Conservation (phyloP, 2,329 filamentous ascomycete genomes). For the Sclerotinia spermophila region DNA sequence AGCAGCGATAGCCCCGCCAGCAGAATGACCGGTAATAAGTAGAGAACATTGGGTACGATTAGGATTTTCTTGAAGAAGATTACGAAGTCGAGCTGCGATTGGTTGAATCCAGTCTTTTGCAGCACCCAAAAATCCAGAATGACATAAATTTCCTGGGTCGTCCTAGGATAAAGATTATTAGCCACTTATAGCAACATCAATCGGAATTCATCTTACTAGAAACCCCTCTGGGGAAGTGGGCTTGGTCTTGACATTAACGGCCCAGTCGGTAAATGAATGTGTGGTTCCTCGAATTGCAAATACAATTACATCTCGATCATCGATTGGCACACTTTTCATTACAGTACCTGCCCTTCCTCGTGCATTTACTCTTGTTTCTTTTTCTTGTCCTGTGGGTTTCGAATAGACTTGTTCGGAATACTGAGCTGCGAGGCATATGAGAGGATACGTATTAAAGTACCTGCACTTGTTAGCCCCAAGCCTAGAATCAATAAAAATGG, state of each 20-base stretch:
- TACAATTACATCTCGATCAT: conserved; percentile 73
- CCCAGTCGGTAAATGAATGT: conserved; percentile 80
- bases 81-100: conserved; percentile 66
- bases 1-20: conserved; percentile 77
- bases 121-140: conserved; percentile 74
- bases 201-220: conserved; percentile 44
- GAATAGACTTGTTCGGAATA: conserved; percentile 75
- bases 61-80: conserved; percentile 69
- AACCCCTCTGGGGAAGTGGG: conserved; percentile 66
- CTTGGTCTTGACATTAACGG: conserved; percentile 71
- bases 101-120: conserved; percentile 71
- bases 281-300: conserved; percentile 75
- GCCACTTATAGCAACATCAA: neutral
- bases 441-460: conserved; percentile 70
- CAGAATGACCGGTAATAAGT: conserved; percentile 81
- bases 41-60: conserved; percentile 63
- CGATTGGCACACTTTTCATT: conserved; percentile 75
- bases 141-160: conserved; percentile 72
- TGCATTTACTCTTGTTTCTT: conserved; percentile 65
- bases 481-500: neutral
- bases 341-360: conserved; percentile 72
- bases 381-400: conserved; percentile 58
- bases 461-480: conserved; percentile 38
- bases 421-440: conserved; percentile 73
- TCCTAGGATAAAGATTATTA: conserved; percentile 44